phyloP scores from a whole-genome alignment of 2,329 filamentous ascomycete species.

The Pseudopithomyces maydicus region DNA sequence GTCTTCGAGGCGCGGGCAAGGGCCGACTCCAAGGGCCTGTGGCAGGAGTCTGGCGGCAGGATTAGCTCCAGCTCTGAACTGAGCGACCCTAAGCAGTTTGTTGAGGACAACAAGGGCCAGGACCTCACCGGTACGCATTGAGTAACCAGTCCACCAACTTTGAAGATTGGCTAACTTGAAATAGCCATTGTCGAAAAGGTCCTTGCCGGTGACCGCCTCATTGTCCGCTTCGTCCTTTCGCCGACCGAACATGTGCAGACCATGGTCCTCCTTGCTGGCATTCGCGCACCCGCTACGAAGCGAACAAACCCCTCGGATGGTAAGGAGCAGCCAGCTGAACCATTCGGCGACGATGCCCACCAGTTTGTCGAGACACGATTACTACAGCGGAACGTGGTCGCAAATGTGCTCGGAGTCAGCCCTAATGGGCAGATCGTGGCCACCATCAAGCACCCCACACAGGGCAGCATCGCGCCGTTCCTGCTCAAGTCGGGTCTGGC shows the following conservation, averaged over 20 bases:
- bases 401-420: conserved; percentile 83
- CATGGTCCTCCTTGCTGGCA: conserved; percentile 85
- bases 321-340: conserved; percentile 82
- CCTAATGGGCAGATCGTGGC: conserved; percentile 92
- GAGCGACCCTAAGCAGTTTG: conserved; percentile 73
- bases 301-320: conserved; percentile 79
- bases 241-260: conserved; percentile 87
- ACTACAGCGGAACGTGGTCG: conserved; percentile 82
- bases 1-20: conserved; percentile 78
- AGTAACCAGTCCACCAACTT: not conserved
- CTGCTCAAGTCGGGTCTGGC: conserved; percentile 87
- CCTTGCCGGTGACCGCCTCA: conserved; percentile 85
- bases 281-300: conserved; percentile 88
- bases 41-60: conserved; percentile 67
- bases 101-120: conserved; percentile 84
- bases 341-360: conserved; percentile 86
- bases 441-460: conserved; percentile 77
- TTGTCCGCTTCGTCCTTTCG: conserved; percentile 78
- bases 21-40: conserved; percentile 79
- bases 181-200: conserved; percentile 80
- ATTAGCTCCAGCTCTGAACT: conserved; percentile 85
- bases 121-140: conserved; percentile 68
- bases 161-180: conserved; percentile 19
- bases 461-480: conserved; percentile 91
- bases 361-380: conserved; percentile 85